Conservation (phyloP, 2,329 filamentous ascomycete genomes). For the Talaromyces albobiverticillius region DNA sequence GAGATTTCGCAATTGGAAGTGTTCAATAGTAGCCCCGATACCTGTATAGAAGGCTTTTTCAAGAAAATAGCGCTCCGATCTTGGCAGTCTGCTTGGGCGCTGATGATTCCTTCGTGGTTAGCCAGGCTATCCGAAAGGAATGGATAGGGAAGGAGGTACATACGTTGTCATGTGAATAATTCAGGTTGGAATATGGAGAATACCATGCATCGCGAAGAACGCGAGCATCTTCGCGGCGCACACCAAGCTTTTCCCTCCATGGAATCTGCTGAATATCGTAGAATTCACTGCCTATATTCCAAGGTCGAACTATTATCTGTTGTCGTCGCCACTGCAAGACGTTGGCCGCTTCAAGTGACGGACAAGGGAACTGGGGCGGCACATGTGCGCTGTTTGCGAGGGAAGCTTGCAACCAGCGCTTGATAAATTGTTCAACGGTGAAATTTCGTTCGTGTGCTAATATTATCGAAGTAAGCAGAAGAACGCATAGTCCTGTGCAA, state of each 20-base stretch:
- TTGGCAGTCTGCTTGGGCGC: constrained; percentile 31
- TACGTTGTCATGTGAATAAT: constrained; percentile 24
- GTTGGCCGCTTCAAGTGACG: constrained; percentile 29
- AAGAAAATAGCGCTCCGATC: constrained; percentile 46
- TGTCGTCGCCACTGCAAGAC: constrained; percentile 36
- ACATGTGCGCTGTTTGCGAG: constrained; percentile 20
- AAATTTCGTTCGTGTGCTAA: constrained; percentile 40
- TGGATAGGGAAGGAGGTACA: neutral
- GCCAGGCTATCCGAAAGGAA: neutral
- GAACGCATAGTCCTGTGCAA: neutral
- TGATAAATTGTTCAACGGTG: constrained; percentile 42
- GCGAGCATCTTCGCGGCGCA: constrained; percentile 36
- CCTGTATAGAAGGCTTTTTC: constrained; percentile 49
- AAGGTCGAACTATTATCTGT: constrained; percentile 30
- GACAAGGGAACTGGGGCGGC: constrained; percentile 17
- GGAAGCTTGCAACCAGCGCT: constrained; percentile 37
- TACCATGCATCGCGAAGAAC: constrained; percentile 40
- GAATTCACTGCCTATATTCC: constrained; percentile 22
- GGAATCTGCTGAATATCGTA: constrained; percentile 44
- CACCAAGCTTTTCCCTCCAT: constrained; percentile 35
- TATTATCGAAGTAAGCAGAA: constrained; percentile 12
- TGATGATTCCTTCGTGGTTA: constrained; percentile 14
- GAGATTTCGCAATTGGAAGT: constrained; percentile 60
- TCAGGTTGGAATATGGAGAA: constrained; percentile 39
- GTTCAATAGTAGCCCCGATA: constrained; percentile 51